These are phyloP conservation scores for Acanthamoeba lugdunensis DNA, from an alignment of 208 protist genomes.

Conservation along the genomic window DNA sequence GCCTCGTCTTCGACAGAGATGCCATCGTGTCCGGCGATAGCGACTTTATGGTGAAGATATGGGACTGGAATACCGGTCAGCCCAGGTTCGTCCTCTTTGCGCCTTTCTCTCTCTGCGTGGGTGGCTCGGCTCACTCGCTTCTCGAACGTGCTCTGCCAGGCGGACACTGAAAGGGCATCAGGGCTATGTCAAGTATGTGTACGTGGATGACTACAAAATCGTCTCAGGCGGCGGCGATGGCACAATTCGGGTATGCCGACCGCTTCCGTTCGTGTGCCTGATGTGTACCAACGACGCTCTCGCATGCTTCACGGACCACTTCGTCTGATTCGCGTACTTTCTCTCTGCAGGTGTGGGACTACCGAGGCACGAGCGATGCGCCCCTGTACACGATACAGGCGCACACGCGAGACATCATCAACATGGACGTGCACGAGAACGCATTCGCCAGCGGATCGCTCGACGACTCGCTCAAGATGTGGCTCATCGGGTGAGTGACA, in stretches of 20 bases:
- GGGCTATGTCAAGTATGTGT: conserved; percentile 69
- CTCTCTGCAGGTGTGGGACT: conserved; percentile 11
- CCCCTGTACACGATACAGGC: conserved; percentile 58
- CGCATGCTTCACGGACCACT: background rate
- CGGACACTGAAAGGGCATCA: conserved; percentile 9
- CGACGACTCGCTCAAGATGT: conserved; percentile 48
- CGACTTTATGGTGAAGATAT: conserved; percentile 29
- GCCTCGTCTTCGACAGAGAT: conserved; percentile 20
- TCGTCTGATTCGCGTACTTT: too few relatives aligned
- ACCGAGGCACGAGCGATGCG: background rate
- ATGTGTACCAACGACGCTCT: background rate
- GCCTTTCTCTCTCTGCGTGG: background rate
- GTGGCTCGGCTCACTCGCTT: background rate
- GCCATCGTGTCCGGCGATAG: conserved; percentile 55
- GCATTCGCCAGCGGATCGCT: conserved; percentile 46
- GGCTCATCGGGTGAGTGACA: background rate
- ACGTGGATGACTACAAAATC: conserved; percentile 68
- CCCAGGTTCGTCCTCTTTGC: background rate
- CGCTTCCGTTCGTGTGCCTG: background rate
- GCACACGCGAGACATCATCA: conserved; percentile 69
- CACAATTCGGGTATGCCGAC: background rate
- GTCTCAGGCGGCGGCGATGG: conserved; percentile 37
- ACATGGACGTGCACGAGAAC: conserved; percentile 74
- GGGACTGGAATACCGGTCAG: conserved; percentile 26
- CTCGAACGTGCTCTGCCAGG: background rate